phyloP scores from a whole-genome alignment of 2,329 filamentous ascomycete genomes.

The Hawksworthiomyces lignivorus region DNA sequence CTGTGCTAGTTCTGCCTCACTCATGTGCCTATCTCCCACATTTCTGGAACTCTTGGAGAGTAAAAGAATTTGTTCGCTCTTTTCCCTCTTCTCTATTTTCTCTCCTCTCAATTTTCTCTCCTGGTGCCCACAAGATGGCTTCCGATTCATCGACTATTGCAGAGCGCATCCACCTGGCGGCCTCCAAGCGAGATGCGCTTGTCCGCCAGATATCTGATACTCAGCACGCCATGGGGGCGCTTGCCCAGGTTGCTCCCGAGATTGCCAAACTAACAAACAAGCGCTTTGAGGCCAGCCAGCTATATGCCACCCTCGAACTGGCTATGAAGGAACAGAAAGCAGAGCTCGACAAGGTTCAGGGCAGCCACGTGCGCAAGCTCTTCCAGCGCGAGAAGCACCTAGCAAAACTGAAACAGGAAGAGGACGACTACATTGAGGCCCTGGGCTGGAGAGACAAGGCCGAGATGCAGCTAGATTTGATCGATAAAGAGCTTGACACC shows the following conservation, averaged over 20 bases:
- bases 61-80: too few species aligned
- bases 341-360: background rate
- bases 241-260: background rate
- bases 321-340: background rate
- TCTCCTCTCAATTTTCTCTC: too few species aligned
- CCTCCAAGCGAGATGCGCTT: background rate
- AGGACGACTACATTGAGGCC: background rate
- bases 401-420: background rate
- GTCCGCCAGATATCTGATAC: constrained; percentile 1
- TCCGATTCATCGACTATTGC: too few species aligned
- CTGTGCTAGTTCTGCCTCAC: too few species aligned
- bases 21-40: too few species aligned
- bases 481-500: background rate
- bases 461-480: background rate
- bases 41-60: too few species aligned
- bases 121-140: too few species aligned
- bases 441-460: background rate
- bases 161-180: background rate
- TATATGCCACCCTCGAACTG: background rate
- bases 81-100: too few species aligned
- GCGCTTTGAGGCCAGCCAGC: background rate
- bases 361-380: background rate
- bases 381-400: background rate
- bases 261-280: constrained; percentile 3
- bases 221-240: background rate